These are phyloP conservation scores for Emergomyces orientalis DNA, from an alignment of 2,329 filamentous ascomycete genomes.

Conservation along the genomic window DNA sequence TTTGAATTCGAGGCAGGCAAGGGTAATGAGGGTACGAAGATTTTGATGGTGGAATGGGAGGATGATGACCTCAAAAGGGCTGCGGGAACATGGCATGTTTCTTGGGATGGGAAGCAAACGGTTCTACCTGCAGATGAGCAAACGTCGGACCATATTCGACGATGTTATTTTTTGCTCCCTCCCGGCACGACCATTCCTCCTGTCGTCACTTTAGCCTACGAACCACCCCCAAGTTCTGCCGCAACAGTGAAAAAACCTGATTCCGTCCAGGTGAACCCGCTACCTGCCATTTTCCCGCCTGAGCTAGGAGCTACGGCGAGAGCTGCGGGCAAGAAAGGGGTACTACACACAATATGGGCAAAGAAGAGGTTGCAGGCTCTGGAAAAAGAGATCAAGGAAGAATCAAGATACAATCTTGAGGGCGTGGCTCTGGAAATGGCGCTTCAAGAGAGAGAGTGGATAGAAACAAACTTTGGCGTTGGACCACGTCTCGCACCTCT, in stretches of 20 bases:
- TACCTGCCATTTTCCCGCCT: constrained; percentile 78
- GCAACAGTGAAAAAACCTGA: constrained; percentile 30
- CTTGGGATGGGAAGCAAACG: constrained; percentile 71
- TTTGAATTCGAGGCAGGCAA: constrained; percentile 77
- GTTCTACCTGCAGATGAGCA: constrained; percentile 58
- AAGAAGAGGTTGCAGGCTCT: constrained; percentile 69
- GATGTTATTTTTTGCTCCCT: constrained; percentile 73
- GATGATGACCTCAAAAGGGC: constrained; percentile 46
- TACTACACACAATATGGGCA: constrained; percentile 84
- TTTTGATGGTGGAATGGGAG: constrained; percentile 90
- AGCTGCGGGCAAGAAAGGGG: constrained; percentile 64
- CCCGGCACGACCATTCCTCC: constrained; percentile 63
- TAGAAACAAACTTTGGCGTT: constrained; percentile 69
- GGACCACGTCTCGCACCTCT: constrained; percentile 28
- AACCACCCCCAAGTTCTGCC: constrained; percentile 36
- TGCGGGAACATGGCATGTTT: constrained; percentile 61
- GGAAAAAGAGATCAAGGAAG: constrained; percentile 64
- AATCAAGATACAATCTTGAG: constrained; percentile 65
- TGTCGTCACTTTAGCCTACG: constrained; percentile 55
- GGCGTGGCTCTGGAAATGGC: constrained; percentile 79
- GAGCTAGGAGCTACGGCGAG: constrained; percentile 59
- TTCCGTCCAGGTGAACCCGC: constrained; percentile 59
- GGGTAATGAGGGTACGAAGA: constrained; percentile 77
- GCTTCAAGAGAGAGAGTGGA: constrained; percentile 73
- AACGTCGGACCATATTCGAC: constrained; percentile 45